phyloP scores from a whole-genome alignment of 345 rosid genomes.

The Sonneratia caseolaris region DNA sequence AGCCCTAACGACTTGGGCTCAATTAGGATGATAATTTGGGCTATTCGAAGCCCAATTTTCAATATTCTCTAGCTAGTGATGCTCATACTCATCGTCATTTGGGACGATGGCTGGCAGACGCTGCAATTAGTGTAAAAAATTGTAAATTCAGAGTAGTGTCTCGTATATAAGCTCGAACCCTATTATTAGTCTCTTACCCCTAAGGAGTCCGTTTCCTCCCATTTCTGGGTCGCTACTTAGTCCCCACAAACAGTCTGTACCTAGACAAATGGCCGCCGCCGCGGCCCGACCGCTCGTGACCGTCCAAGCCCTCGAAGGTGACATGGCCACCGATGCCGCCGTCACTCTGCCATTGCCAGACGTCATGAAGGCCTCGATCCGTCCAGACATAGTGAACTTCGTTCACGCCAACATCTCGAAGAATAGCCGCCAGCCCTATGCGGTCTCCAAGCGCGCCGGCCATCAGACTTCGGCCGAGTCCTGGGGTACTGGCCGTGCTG shows the following conservation, averaged over 20 bases:
- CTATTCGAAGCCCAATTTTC: not conserved
- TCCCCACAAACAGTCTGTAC: not conserved
- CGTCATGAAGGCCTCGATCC: conserved; percentile 70
- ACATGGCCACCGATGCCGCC: conserved; percentile 63
- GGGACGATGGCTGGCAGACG: not conserved
- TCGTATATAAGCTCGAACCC: not conserved
- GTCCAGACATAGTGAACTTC: conserved; percentile 69
- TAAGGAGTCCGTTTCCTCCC: not conserved
- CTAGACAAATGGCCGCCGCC: conserved; percentile 44
- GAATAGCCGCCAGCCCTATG: conserved; percentile 75
- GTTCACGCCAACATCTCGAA: conserved; percentile 81
- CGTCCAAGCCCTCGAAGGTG: conserved; percentile 62
- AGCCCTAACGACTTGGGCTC: not conserved
- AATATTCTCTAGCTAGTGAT: no score
- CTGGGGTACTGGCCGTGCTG: conserved; percentile 99
- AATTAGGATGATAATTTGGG: not conserved
- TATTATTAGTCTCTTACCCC: not conserved
- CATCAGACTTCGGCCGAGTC: conserved; percentile 99
- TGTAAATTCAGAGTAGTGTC: not conserved
- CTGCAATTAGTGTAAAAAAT: conserved; percentile 1
- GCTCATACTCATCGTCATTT: no score
- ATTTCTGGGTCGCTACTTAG: not conserved
- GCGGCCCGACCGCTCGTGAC: conserved; percentile 70
- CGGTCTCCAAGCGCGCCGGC: conserved; percentile 85
- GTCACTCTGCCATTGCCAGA: conserved; percentile 60